Evolutionary conservation across 805 yeast genomes (phyloP).

Genomic region (Suhomyces canberraensis): DNA sequence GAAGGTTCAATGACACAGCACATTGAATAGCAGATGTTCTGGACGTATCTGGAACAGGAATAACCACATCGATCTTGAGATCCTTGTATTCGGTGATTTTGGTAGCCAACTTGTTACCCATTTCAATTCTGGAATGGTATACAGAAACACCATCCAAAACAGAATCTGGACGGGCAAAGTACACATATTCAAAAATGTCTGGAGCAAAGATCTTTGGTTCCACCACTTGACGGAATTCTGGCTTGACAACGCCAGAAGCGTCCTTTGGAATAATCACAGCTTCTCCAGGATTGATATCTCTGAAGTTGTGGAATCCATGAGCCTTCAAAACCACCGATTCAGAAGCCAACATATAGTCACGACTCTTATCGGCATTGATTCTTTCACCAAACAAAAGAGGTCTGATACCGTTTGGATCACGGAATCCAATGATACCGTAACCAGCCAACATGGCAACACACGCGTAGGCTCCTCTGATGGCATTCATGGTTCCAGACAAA

Average conservation of each 20-base stretch:
- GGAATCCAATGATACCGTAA: constrained; percentile 89
- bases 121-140: constrained; percentile 84
- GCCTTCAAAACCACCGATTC: constrained; percentile 95
- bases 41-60: constrained; percentile 98
- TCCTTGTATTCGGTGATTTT: constrained; percentile 51
- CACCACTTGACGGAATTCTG: constrained; percentile 85
- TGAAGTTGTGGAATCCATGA: constrained; percentile 73
- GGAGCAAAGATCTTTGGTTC: constrained; percentile 80
- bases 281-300: constrained; percentile 92
- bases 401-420: constrained; percentile 96
- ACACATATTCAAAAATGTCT: constrained; percentile 94
- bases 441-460: constrained; percentile 95
- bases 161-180: constrained; percentile 96
- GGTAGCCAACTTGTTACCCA: constrained; percentile 88
- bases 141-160: constrained; percentile 96
- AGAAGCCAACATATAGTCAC: constrained; percentile 91
- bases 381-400: constrained; percentile 89
- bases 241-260: constrained; percentile 44
- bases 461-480: constrained; percentile 95
- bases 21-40: constrained; percentile 92
- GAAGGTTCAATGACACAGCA: constrained; percentile 73
- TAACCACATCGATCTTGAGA: constrained; percentile 81
- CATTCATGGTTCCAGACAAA: constrained; percentile 71
- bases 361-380: constrained; percentile 56
- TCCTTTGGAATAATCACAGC: constrained; percentile 90